Evolutionary conservation across 2,329 filamentous ascomycete species (phyloP).

Genomic region (Microthyrium microscopicum): DNA sequence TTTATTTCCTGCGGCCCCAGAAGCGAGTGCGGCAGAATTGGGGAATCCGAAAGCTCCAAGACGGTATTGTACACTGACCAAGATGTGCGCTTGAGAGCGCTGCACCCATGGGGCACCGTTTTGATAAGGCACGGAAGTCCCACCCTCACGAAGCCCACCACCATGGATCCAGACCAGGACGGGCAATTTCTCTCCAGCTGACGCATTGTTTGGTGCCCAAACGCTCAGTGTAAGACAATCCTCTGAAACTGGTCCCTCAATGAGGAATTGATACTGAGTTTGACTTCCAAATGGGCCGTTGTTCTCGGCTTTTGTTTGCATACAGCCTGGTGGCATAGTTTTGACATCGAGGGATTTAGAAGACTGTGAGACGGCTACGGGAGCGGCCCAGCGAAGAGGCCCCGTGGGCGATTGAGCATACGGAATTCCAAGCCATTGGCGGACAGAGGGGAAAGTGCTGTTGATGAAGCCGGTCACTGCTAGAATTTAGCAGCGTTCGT

Average conservation of each 20-base stretch:
- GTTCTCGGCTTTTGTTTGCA: too few relatives aligned
- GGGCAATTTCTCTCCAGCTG: slow-evolving; percentile 22
- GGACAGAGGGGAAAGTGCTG: neutral
- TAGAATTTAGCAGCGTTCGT: too few relatives aligned
- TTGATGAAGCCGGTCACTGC: slow-evolving; percentile 5
- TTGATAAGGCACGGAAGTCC: slow-evolving; percentile 23
- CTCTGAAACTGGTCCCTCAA: slow-evolving; percentile 12
- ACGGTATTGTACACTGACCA: slow-evolving; percentile 65
- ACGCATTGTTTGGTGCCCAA: slow-evolving; percentile 21
- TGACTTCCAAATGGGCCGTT: too few relatives aligned
- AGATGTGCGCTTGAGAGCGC: slow-evolving; percentile 47
- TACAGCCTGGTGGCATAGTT: too few relatives aligned
- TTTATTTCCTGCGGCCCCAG: slow-evolving; percentile 49
- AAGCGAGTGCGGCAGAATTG: slow-evolving; percentile 38
- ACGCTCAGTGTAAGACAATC: slow-evolving; percentile 29
- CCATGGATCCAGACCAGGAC: slow-evolving; percentile 34
- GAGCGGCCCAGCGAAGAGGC: too few relatives aligned
- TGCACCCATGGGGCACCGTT: slow-evolving; percentile 24
- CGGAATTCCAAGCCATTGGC: too few relatives aligned
- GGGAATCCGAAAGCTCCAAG: slow-evolving; percentile 56
- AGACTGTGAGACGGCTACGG: too few relatives aligned
- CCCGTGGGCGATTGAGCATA: too few relatives aligned
- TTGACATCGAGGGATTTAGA: too few relatives aligned
- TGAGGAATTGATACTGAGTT: slow-evolving; percentile 1
- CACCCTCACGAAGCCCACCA: slow-evolving; percentile 31